Evolutionary conservation across 2,329 filamentous ascomycete species (phyloP), one percentile per base, ranked within the genome.

Genomic region (Boeremia lycopersici): DNA sequence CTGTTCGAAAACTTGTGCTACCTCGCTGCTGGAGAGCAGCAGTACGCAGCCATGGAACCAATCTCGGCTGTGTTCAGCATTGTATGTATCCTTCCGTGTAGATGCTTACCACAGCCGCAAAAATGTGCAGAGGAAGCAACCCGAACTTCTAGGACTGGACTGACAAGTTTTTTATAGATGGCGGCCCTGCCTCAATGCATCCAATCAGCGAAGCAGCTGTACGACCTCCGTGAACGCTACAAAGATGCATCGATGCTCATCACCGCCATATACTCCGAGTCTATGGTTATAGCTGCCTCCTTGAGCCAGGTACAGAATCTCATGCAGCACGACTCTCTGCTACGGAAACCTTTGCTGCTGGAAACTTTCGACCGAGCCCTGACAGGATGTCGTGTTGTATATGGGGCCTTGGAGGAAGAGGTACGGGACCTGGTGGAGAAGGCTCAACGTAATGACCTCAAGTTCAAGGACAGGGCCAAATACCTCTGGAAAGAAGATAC

Each of bases 251-350:
- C 64, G 7, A 25, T 67, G 2, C 62, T 68, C 8, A 73, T 74
- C 41, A 68, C 65, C 6, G 62, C 69, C 17, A 70, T 74, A 34
- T 73, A 73, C 46, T 63, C 69, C 15, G 72, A 74, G 44, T 70
- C 69, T 4, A 69, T 71, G 59, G 64, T 72, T 35, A 65, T 73
- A 15, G 70, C 70, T 0, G 70, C 72, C 7, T 71, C 69, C 2
- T 50, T 74, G 2, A 64, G 65, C 4, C 72, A 73, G 51, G 56
- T 73, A 9, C 69, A 73, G 45, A 64, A 49, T 41, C 60, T 74
- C 2, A 42, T 73, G 3, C 57, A 71, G 6, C 59, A 65, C 49
- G 64, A 68, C 47, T 60, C 63, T n/a, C 54, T 74, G 10, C 53
- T 57, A 15, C 57, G 56, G 43, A 71, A 69, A 31, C 69, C 70